Evolutionary conservation across 768 basidiomycete species (phyloP).

Genomic region (Tephrocybe rancida): DNA sequence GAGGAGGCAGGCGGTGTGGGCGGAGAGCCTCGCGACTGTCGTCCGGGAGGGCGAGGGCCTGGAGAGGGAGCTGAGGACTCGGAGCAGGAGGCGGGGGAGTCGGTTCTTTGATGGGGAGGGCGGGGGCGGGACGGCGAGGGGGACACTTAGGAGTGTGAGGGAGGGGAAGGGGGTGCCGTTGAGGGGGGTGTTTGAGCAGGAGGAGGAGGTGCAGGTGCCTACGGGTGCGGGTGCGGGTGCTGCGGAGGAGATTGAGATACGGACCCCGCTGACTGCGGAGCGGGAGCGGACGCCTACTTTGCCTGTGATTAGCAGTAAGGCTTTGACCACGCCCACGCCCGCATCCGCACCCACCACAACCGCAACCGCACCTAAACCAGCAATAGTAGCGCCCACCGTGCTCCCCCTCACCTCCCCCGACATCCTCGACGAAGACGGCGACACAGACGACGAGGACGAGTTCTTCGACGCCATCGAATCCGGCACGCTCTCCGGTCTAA

Average conservation of each 20-base stretch:
- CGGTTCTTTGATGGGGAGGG: conserved; percentile 47
- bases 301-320: too few relatives aligned
- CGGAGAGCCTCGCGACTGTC: conserved; percentile 85
- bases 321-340: too few relatives aligned
- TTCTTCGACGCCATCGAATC: conserved; percentile 97
- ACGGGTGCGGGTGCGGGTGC: neutral
- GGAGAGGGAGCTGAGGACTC: conserved; percentile 73
- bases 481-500: conserved; percentile 74
- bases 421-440: conserved; percentile 26
- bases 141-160: conserved; percentile 7
- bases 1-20: conserved; percentile 75
- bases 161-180: neutral
- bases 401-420: neutral
- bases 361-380: neutral
- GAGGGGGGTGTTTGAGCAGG: conserved; percentile 6
- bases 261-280: neutral
- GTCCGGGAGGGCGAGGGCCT: conserved; percentile 84
- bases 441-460: conserved; percentile 88
- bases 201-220: conserved; percentile 5
- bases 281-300: too few relatives aligned
- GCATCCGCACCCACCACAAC: neutral
- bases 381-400: neutral
- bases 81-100: conserved; percentile 62
- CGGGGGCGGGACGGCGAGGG: conserved; percentile 19
- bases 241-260: neutral